Percentiles rank a stretch among this genome's conserved stretches.
Evolutionary conservation across 257 asterid genomes (phyloP).

Genomic region (Nicotiana paniculata): DNA sequence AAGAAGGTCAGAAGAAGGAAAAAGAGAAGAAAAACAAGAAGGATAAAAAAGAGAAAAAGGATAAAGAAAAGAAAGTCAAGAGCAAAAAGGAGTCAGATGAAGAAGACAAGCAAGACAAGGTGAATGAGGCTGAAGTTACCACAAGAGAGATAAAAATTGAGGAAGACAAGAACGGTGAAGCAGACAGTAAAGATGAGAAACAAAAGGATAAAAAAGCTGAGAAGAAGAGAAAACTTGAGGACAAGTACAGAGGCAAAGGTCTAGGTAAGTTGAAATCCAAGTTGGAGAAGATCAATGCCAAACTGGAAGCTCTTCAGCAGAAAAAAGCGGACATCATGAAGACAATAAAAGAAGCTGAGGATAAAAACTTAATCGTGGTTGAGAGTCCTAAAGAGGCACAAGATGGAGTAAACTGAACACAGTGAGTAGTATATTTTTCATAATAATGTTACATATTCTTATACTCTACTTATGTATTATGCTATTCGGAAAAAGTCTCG

Average conservation of each 20-base stretch:
- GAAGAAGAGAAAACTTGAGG: constrained; percentile 42
- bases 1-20: constrained; percentile 6
- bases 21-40: constrained; percentile 2
- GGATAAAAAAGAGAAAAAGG: constrained; percentile 10
- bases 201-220: constrained; percentile 40
- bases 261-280: constrained; percentile 44
- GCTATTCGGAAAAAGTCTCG: no score
- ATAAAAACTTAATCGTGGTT: constrained; percentile 20
- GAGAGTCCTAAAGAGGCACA: constrained; percentile 18
- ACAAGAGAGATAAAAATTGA: constrained; percentile 40
- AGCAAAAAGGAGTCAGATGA: neutral
- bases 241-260: constrained; percentile 30
- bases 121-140: constrained; percentile 8
- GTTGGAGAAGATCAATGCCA: constrained; percentile 45
- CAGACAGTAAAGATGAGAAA: constrained; percentile 20
- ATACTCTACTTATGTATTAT: neutral
- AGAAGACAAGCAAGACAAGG: neutral
- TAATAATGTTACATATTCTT: neutral
- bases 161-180: constrained; percentile 15
- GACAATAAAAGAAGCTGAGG: constrained; percentile 49
- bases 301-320: constrained; percentile 40
- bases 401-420: constrained; percentile 1
- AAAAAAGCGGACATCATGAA: constrained; percentile 44
- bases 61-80: neutral
- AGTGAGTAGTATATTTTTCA: neutral